phyloP scores from a whole-genome alignment of 345 rosid species.

The Dimocarpus longan region DNA sequence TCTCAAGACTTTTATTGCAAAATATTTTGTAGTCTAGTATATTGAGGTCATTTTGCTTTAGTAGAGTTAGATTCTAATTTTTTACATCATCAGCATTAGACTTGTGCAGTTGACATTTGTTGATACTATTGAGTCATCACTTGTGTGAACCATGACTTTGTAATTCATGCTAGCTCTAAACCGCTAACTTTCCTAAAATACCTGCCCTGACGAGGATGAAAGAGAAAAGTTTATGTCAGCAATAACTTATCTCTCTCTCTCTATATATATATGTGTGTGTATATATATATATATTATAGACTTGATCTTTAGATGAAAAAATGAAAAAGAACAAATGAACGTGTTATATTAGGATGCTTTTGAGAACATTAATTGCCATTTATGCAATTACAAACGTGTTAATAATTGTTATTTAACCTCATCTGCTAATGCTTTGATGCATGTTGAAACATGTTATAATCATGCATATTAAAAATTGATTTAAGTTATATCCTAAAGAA shows the following conservation, averaged over 20 bases:
- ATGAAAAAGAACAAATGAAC: background rate
- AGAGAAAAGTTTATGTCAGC: constrained; percentile 1
- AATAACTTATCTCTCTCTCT: background rate
- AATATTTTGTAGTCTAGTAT: background rate
- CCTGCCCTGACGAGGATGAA: background rate
- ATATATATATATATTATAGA: background rate
- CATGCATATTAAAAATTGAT: background rate
- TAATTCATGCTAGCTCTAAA: background rate
- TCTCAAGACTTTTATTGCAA: background rate
- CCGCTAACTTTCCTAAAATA: background rate
- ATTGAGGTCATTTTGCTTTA: background rate
- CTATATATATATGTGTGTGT: background rate
- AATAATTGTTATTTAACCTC: background rate
- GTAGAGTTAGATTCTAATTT: background rate
- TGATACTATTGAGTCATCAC: background rate
- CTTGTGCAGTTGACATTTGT: background rate
- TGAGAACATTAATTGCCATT: background rate
- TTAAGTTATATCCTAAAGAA: background rate
- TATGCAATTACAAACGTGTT: background rate
- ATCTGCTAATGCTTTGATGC: constrained; percentile 1
- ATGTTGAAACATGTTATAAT: background rate
- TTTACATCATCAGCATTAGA: background rate
- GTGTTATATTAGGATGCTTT: constrained; percentile 3
- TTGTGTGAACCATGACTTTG: background rate
- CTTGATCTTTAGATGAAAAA: background rate